Percentiles rank a stretch among this genome's conserved stretches.
phyloP scores from a whole-genome alignment of 1,284 basidiomycete genomes.

The Moesziomyces parantarcticus region DNA sequence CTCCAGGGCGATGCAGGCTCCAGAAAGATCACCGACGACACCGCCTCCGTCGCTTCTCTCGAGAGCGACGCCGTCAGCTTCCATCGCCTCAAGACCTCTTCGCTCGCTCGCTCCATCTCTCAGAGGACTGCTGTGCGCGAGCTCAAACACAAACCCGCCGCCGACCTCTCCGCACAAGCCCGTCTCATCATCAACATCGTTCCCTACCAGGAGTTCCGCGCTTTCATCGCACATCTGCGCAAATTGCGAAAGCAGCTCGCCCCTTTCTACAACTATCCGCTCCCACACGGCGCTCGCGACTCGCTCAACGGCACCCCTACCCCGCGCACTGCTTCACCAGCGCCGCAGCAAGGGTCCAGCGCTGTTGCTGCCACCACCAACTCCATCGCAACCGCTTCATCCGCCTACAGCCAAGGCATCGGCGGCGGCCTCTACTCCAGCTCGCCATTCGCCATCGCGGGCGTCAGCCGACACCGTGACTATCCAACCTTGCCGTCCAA shows the following conservation, averaged over 20 bases:
- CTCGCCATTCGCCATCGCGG: conserved; percentile 66
- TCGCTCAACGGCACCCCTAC: conserved; percentile 30
- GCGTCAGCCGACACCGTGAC: conserved; percentile 76
- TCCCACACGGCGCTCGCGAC: conserved; percentile 17
- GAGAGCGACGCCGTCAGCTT: conserved; percentile 46
- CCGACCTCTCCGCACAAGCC: conserved; percentile 29
- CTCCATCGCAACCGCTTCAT: conserved; percentile 33
- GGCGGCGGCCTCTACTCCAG: conserved; percentile 13
- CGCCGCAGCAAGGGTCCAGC: conserved; percentile 12
- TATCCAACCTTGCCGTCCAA: conserved; percentile 70
- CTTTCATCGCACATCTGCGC: conserved; percentile 84
- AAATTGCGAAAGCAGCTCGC: conserved; percentile 72
- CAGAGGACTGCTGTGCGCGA: conserved; percentile 31
- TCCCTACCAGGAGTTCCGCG: conserved; percentile 86
- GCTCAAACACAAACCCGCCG: conserved; percentile 26
- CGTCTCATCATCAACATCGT: conserved; percentile 67
- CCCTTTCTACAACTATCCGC: conserved; percentile 59
- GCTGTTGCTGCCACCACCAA: conserved; percentile 1
- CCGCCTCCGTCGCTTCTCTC: conserved; percentile 19
- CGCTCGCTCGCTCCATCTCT: conserved; percentile 33
- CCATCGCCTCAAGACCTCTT: conserved; percentile 43
- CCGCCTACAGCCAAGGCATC: conserved; percentile 42
- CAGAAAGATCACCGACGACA: conserved; percentile 27
- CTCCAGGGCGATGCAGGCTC: conserved; percentile 22
- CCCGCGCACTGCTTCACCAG: conserved; percentile 34